Evolutionary conservation across 1,284 basidiomycete species (phyloP), one percentile per base, ranked within the genome.

Genomic region (Tylopilus sp.): DNA sequence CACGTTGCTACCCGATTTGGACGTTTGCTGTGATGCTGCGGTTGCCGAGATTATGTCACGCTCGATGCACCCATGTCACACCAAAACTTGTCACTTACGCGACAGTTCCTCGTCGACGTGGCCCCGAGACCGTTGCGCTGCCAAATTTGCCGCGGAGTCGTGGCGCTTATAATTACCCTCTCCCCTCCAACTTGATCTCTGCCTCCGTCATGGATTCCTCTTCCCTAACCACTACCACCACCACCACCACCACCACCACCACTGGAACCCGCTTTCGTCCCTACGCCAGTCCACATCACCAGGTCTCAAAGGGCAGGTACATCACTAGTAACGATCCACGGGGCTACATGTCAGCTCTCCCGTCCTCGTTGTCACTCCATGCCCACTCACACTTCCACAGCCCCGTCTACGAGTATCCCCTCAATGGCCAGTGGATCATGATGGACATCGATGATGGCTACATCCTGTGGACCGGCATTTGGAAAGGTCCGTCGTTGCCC

Each of bases 361-460:
- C 19, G 31, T n/a, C 31, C 44, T 21, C 30, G 43, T 7, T 33
- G 9, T 33, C 13, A 25, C 1, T 8, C 42, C 38, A 15, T 26
- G 39, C 54, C 58, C 52, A 50, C 54, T 59, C 52, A 51, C 45
- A 26, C 19, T 23, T 43, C 33, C 25, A 4, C 59, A 90, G 87
- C 52, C 88, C 89, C 12, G 89, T 92, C 10, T 91, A 89, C 60
- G 89, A 92, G 66, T 92, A 92, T 59, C 89, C 88, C 3, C 73
- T 92, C 49, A 89, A 90, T 55, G 86, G 84, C 13, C 89, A 91
- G 64, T 92, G 89, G 87, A 89, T 92, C 60, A 92, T 92, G 89
- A 89, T 92, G 80, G 89, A 92, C 71, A 87, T 88, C 65, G 89
- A 92, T 65, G 88, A 91, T 64, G 89, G 88, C 3, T 91, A 90